phyloP scores from a whole-genome alignment of 2,329 filamentous ascomycete species.

The Alternaria triticimaculans region DNA sequence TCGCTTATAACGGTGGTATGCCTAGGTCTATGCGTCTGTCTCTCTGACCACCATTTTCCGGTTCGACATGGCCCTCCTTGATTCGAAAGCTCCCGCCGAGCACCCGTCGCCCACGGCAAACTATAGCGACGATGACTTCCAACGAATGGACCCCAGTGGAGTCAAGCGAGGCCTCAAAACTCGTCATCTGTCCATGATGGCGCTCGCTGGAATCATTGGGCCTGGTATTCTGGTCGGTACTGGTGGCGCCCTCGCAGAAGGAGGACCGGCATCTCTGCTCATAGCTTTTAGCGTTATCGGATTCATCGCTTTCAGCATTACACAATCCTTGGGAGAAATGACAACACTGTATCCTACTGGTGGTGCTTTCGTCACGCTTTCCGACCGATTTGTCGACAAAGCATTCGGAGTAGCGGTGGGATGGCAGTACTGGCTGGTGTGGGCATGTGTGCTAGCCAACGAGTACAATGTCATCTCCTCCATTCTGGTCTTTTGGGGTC shows the following conservation, averaged over 20 bases:
- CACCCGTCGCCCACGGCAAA: constrained; percentile 26
- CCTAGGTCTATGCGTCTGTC: background rate
- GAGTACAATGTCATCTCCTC: constrained; percentile 74
- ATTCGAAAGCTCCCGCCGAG: constrained; percentile 24
- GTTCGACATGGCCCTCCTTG: constrained; percentile 27
- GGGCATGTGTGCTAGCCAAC: constrained; percentile 70
- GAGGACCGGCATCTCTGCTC: constrained; percentile 73
- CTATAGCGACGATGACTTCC: constrained; percentile 36
- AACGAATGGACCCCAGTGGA: constrained; percentile 63
- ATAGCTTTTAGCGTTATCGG: constrained; percentile 79
- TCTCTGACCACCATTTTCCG: background rate
- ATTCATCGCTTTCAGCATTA: constrained; percentile 69
- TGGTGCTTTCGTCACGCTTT: constrained; percentile 74
- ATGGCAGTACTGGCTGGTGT: constrained; percentile 60
- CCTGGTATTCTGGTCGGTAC: constrained; percentile 75
- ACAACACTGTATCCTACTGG: constrained; percentile 75
- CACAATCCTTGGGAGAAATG: constrained; percentile 77
- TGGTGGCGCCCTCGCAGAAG: constrained; percentile 70
- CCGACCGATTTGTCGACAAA: constrained; percentile 64
- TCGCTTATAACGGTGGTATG: constrained; percentile 15
- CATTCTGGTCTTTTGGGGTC: constrained; percentile 71
- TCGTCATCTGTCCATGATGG: constrained; percentile 67
- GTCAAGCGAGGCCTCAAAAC: constrained; percentile 74
- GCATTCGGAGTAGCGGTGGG: constrained; percentile 36
- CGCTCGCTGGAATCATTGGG: constrained; percentile 63